Evolutionary conservation across 73 alveolate genomes (phyloP).

Genomic region (Breviolum minutum): DNA sequence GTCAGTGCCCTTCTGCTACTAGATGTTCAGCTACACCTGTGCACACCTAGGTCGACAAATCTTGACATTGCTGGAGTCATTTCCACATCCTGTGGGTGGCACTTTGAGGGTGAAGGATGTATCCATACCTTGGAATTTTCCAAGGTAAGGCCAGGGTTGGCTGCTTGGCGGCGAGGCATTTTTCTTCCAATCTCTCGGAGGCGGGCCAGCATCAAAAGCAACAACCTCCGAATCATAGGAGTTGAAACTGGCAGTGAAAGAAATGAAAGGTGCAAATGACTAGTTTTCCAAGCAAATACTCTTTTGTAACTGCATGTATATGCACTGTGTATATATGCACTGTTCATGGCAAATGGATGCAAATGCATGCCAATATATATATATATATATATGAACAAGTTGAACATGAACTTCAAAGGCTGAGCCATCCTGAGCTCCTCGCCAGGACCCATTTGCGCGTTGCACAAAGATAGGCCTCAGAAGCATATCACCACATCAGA

Average conservation of each 20-base stretch:
- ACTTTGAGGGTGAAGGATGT: constrained; percentile 62
- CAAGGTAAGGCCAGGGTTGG: not conserved
- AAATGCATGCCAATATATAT: no score
- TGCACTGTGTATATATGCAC: not conserved
- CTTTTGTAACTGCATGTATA: not conserved
- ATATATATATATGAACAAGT: no score
- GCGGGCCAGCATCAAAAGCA: constrained; percentile 50
- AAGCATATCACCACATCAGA: not conserved
- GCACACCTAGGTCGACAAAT: constrained; percentile 57
- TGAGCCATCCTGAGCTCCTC: not conserved
- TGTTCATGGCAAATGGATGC: no score
- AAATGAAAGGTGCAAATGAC: no score
- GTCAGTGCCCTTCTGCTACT: constrained; percentile 47
- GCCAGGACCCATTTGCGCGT: constrained; percentile 79
- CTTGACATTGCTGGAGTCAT: not conserved
- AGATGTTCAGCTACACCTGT: constrained; percentile 60
- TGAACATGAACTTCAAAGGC: not conserved
- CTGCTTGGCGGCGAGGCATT: not conserved
- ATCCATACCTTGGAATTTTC: constrained; percentile 18
- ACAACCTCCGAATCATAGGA: not conserved
- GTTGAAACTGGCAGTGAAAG: not conserved
- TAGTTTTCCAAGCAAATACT: not conserved
- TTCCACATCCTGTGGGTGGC: not conserved
- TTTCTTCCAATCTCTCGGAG: not conserved
- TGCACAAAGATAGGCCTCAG: constrained; percentile 54